These are phyloP conservation scores for Sorghum bicolor DNA, from an alignment of 176 grass and related monocot species.

Conservation along the genomic window DNA sequence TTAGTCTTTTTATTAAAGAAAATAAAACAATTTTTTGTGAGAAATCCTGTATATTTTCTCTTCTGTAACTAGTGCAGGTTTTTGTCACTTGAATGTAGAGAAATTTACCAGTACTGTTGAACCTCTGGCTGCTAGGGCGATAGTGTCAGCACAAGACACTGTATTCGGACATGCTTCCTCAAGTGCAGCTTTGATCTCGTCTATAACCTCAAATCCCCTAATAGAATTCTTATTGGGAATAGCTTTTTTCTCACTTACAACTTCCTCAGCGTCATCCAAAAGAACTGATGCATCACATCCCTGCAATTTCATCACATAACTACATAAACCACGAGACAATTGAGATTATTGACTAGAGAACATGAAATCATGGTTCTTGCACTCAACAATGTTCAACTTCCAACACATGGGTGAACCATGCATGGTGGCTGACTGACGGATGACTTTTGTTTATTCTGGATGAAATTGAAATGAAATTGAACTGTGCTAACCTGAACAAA, in stretches of 20 bases:
- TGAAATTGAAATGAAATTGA: background rate
- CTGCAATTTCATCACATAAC: constrained; percentile 34
- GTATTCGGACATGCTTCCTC: constrained; percentile 76
- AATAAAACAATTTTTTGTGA: background rate
- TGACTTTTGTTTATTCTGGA: background rate
- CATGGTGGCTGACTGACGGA: background rate
- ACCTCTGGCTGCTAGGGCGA: constrained; percentile 72
- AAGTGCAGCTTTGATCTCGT: constrained; percentile 69
- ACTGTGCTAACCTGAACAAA: constrained; percentile 66
- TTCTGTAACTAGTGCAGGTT: background rate
- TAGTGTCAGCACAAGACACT: constrained; percentile 70
- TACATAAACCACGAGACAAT: background rate
- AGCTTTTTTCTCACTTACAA: constrained; percentile 63
- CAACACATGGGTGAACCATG: background rate
- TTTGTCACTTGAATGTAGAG: constrained; percentile 1
- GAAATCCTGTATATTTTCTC: constrained; percentile 2
- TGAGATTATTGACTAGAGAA: background rate
- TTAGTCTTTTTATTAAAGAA: constrained; percentile 9
- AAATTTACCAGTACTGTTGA: constrained; percentile 58
- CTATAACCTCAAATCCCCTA: constrained; percentile 81
- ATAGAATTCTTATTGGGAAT: constrained; percentile 72
- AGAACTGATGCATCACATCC: constrained; percentile 79
- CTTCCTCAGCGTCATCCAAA: constrained; percentile 54
- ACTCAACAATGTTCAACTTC: background rate
- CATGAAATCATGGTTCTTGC: background rate